Conservation (phyloP, 352 stramenopile genomes). For the Phytophthora fragariae region DNA sequence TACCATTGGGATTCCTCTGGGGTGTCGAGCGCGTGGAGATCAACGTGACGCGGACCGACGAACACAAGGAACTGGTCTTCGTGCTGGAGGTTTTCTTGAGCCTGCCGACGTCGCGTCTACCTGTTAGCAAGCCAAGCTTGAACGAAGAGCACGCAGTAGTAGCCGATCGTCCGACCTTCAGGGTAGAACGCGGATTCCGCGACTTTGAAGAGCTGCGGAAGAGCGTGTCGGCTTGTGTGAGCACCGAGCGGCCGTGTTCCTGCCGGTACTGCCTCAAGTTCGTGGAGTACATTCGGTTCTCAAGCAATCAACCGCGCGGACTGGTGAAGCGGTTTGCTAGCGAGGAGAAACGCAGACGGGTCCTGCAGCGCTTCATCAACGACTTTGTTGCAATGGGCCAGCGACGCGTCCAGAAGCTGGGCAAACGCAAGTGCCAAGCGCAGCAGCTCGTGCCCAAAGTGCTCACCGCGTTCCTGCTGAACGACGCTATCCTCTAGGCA, state of each 20-base stretch:
- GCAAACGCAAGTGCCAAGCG: conserved; percentile 41
- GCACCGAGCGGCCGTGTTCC: conserved; percentile 45
- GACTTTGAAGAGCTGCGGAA: conserved; percentile 55
- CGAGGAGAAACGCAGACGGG: conserved; percentile 44
- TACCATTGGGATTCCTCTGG: conserved; percentile 45
- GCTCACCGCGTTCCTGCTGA: conserved; percentile 46
- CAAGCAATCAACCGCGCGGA: conserved; percentile 37
- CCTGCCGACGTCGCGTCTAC: conserved; percentile 37
- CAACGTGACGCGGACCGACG: conserved; percentile 33
- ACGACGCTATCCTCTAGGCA: conserved; percentile 19
- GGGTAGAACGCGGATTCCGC: conserved; percentile 54
- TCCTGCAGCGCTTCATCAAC: conserved; percentile 46
- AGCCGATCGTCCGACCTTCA: conserved; percentile 32
- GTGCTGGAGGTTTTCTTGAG: conserved; percentile 53
- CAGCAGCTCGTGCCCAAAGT: conserved; percentile 44
- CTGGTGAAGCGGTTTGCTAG: conserved; percentile 40
- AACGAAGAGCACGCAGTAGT: conserved; percentile 4
- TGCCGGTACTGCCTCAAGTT: conserved; percentile 63
- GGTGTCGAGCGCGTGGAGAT: conserved; percentile 56
- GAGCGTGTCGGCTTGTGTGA: conserved; percentile 38
- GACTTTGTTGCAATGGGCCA: conserved; percentile 47
- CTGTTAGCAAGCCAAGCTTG: conserved; percentile 21
- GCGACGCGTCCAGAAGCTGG: conserved; percentile 28
- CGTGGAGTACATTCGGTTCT: conserved; percentile 54
- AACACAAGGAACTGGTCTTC: conserved; percentile 42